Base-by-base conservation (phyloP, 2,329 filamentous ascomycete species). In the Cryphonectria naterciae region DNA sequence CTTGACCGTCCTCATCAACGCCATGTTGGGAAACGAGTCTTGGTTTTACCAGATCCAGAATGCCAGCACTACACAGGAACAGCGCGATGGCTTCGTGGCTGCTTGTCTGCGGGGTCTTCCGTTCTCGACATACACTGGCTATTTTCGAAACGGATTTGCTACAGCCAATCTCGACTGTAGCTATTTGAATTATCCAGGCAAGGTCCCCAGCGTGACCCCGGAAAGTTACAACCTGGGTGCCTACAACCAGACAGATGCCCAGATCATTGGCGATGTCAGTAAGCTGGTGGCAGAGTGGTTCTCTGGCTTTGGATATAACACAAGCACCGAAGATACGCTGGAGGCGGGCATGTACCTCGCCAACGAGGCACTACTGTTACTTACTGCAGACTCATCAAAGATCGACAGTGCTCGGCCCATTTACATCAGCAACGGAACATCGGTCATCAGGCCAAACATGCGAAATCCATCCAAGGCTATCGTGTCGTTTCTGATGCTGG, bases 281-380 rank as follows among this genome's bases (percentile, higher is more conserved):
- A 52, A 46, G 15, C 52, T 68, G 67, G 67, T 68, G 15, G 58
- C 67, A 63, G 58, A 39, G 28, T 68, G 67, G 67, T 68, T 68
- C 43, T 63, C 58, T 6, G 67, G 67, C n/a, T 68, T 68, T 15
- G 67, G 28, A 13, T 68, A 63, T 43, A 68, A 68, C 39, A 32
- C 58, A 25, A 54, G 58, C 43, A 68, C 67, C n/a, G 58, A 68
- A 37, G 67, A 63, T 28, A 22, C 67, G 5, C 54, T 68, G n/a
- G 46, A 52, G 43, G 67, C 67, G 15, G 67, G 67, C 43, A 68
- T 68, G 58, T 68, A 68, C 58, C 67, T 68, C 58, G 67, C 58
- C 43, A 68, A 63, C 8, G 58, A 68, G 35, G 67, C 67, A 28
- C 25, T 68, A 6, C 19, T 68, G 58, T 28, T 43, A 5, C 67